Conservation (phyloP, 2,329 filamentous ascomycete species). For the Ophiobolus disseminans region DNA sequence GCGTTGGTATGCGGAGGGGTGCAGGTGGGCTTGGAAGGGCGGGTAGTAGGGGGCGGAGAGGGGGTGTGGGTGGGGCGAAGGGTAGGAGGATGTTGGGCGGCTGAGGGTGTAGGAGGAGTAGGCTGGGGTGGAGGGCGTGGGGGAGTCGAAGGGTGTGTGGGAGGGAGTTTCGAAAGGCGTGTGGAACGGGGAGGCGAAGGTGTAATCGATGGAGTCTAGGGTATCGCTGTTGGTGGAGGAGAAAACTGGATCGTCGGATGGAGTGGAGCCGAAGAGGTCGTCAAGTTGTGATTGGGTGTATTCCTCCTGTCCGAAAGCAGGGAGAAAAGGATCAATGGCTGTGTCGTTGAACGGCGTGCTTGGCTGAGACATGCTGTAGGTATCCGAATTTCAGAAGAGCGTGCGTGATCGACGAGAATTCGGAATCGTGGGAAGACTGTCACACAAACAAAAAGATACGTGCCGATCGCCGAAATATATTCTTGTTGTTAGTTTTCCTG, state of each 20-base stretch:
- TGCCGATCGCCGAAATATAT: slow-evolving; percentile 22
- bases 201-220: not conserved
- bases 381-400: not conserved
- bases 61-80: not conserved
- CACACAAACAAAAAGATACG: slow-evolving; percentile 16
- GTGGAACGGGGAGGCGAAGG: not conserved
- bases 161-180: not conserved
- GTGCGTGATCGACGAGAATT: not conserved
- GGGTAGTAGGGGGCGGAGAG: not conserved
- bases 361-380: slow-evolving; percentile 1
- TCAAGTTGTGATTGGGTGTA: slow-evolving; percentile 6
- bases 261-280: slow-evolving; percentile 2
- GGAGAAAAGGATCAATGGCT: slow-evolving; percentile 1
- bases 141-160: not conserved
- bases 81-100: not conserved
- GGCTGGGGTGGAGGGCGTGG: not conserved
- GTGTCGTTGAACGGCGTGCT: slow-evolving; percentile 6
- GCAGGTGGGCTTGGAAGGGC: not conserved
- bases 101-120: not conserved
- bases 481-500: slow-evolving; percentile 3
- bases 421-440: slow-evolving; percentile 4
- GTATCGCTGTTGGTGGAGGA: not conserved
- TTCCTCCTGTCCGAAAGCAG: not conserved
- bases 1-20: not conserved
- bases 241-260: not conserved